Evolutionary conservation across 306 rosid species (phyloP), one percentile per base, ranked within the genome.

Genomic region (Hippophae tibetana): DNA sequence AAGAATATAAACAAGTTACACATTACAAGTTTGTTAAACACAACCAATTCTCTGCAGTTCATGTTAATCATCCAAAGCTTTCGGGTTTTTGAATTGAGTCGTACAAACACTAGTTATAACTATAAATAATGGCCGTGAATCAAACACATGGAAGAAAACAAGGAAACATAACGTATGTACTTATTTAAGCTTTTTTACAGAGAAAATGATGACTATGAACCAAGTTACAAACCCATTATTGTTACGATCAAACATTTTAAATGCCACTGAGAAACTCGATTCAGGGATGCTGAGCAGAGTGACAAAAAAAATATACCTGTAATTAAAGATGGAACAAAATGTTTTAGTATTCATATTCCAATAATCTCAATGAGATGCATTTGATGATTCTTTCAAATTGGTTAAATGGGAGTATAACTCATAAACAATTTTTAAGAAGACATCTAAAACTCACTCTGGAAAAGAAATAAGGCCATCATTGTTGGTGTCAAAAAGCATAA

Each of bases 381-480:
- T 27, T 60, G 54, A 47, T 47, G 13, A 3, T 47, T 10, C 13
- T 9, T 8, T 47, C 50, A 47, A 7, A 9, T 10, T 7, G 50
- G 8, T 44, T 46, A 18, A 14, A 6, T 31, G 38, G 3, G 38
- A 31, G 38, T 4, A 31, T 31, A 31, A 31, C 38, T 31, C 38
- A 2, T 31, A 31, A 31, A 31, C 4, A 31, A 31, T 2, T 8
- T 26, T 25, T 5, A 41, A 50, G 13, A 13, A 50, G 56, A 42
- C 26, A 60, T 46, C 5, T 54, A 44, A 58, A 7, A 60, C 93
- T 68, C 57, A 86, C 95, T 89, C 97, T 1, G 75, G 13, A 54
- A 84, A 89, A 54, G 95, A 86, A 59, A 89, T 82, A 57, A 82
- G 93, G n/a, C 97, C 95, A 62, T 89, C 97, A 47, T 48, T 78